Evolutionary conservation across 495 filamentous ascomycete species (phyloP).

Genomic region (Neurospora africana): DNA sequence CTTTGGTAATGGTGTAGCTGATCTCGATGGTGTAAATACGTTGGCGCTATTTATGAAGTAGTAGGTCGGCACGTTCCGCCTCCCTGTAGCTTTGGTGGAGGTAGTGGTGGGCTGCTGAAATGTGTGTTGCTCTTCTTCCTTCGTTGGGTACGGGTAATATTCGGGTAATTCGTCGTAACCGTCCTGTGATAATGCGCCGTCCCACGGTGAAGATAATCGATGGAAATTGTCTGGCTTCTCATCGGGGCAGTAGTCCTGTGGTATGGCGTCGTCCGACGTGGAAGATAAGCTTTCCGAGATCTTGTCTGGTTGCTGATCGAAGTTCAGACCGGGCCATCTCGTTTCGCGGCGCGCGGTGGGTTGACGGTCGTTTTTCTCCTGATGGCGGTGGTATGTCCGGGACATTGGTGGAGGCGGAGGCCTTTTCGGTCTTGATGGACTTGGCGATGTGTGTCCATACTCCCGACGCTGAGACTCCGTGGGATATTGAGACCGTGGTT

Average conservation of each 20-base stretch:
- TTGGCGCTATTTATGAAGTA: background rate
- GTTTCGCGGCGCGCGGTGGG: background rate
- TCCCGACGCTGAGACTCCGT: background rate
- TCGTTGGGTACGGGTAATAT: background rate
- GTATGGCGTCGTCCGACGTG: background rate
- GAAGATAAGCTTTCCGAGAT: background rate
- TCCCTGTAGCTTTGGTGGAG: background rate
- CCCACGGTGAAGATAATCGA: too few relatives aligned
- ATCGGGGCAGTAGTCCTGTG: too few relatives aligned
- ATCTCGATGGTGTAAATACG: background rate
- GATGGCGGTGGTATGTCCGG: background rate
- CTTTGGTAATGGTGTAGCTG: background rate
- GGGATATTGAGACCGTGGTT: background rate
- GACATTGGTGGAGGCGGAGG: background rate
- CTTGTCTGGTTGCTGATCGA: background rate
- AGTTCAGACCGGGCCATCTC: background rate
- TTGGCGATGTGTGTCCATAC: background rate
- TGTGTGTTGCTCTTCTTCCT: background rate
- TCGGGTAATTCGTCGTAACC: too few relatives aligned
- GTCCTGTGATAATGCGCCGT: too few relatives aligned
- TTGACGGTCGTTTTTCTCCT: background rate
- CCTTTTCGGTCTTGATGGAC: background rate
- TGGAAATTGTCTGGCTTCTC: too few relatives aligned
- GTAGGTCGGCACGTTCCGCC: background rate
- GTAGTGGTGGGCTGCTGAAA: too few relatives aligned